phyloP scores from a whole-genome alignment of 495 filamentous ascomycete species.

The Bacidia gigantensis region DNA sequence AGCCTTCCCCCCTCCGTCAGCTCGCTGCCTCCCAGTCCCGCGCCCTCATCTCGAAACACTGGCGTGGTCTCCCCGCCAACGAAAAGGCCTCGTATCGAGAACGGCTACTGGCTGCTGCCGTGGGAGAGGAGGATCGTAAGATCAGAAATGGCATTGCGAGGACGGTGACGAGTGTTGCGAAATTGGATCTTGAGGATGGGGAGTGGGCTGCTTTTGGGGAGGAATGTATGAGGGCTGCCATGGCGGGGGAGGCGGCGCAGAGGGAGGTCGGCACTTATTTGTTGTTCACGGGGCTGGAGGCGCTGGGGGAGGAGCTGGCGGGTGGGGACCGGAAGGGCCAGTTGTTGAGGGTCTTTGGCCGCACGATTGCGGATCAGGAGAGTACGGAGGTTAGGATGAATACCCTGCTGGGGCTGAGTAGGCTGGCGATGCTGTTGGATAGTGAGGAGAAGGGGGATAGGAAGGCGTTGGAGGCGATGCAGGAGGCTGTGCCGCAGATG shows the following conservation, averaged over 20 bases:
- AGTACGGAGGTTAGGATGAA: slow-evolving; percentile 87
- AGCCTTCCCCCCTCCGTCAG: slow-evolving; percentile 61
- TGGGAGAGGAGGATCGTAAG: slow-evolving; percentile 58
- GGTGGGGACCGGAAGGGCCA: slow-evolving; percentile 64
- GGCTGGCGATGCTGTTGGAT: slow-evolving; percentile 75
- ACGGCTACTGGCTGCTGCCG: slow-evolving; percentile 65
- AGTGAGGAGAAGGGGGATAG: slow-evolving; percentile 77
- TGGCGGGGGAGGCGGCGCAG: slow-evolving; percentile 55
- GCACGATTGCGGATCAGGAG: slow-evolving; percentile 80
- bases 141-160: slow-evolving; percentile 78
- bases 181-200: slow-evolving; percentile 70
- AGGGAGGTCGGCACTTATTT: slow-evolving; percentile 88
- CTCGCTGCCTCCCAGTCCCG: slow-evolving; percentile 79
- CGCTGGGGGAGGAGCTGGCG: slow-evolving; percentile 47
- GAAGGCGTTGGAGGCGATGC: slow-evolving; percentile 55
- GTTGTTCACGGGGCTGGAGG: slow-evolving; percentile 79
- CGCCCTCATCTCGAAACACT: slow-evolving; percentile 73
- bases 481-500: slow-evolving; percentile 72
- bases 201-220: slow-evolving; percentile 76
- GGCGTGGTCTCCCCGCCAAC: slow-evolving; percentile 44
- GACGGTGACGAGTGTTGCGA: slow-evolving; percentile 74
- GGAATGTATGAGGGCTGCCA: slow-evolving; percentile 58
- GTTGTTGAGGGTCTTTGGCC: slow-evolving; percentile 70
- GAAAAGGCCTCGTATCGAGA: slow-evolving; percentile 69
- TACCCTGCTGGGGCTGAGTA: slow-evolving; percentile 83